Evolutionary conservation across 2,329 filamentous ascomycete species (phyloP), one percentile per base, ranked within the genome.

Genomic region (Pleoardoris graminearum): DNA sequence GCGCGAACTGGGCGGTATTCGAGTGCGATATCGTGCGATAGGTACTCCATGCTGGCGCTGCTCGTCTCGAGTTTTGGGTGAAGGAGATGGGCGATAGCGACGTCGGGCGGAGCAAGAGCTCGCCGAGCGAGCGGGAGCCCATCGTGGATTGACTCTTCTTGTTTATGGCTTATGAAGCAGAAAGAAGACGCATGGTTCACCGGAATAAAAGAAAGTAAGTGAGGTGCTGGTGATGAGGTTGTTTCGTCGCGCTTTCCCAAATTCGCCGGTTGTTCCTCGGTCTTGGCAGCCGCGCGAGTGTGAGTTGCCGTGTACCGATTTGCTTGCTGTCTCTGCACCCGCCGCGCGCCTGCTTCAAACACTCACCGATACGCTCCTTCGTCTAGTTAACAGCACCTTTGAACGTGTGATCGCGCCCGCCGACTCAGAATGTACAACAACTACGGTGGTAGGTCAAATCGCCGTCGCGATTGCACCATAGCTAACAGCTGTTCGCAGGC

Each of bases 401-500:
- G 23, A 51, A 33, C 8, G 27, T 32, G 30, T 29, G 32, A 45
- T 37, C 44, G 54, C 30, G 41, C 43, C 48, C 29, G 45, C 29
- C 22, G n/a, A 17, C 12, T 8, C 48, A 54, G 45, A 12, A 75
- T 75, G 72, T 73, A 72, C 59, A 69, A 67, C 60, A 69, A 67
- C 42, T 74, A 72, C 56, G 65, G 61, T 57, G 67, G 70, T 69
- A 59, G 12, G 65, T 46, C n/a, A 12, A 16, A 10, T 17, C 7
- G 36, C 23, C 22, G n/a, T 22, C 16, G 44, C 35, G 22, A n/a
- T 30, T 39, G 42, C 49, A 54, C 63, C 68, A 62, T 66, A 60
- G 47, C 48, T 54, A 49, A 36, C 53, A 68, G 75, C n/a, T 73
- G 57, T 73, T 76, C 69, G 79, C 82, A 58, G 83, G 84, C 43